Evolutionary conservation across 306 rosid species (phyloP).

Genomic region (Prunus kanzakura): DNA sequence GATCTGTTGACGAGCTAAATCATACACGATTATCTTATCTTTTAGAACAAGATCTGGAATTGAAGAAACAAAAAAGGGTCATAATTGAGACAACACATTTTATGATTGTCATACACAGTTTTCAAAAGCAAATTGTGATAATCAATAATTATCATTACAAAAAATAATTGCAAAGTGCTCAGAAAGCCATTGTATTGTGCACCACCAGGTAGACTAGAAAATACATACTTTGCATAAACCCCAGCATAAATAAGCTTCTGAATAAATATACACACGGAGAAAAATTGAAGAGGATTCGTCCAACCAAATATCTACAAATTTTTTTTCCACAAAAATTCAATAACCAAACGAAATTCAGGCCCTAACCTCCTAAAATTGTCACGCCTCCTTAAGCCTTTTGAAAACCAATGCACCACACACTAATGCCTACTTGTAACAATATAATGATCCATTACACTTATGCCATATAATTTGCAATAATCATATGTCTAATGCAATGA

Average conservation of each 20-base stretch:
- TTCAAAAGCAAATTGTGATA: background rate
- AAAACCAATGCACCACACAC: slow-evolving; percentile 86
- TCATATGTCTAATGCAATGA: background rate
- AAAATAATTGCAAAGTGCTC: background rate
- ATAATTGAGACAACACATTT: background rate
- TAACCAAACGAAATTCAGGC: background rate
- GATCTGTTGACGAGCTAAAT: slow-evolving; percentile 67
- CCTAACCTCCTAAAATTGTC: slow-evolving; percentile 89
- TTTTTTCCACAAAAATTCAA: background rate
- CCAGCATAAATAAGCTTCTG: background rate
- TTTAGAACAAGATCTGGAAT: slow-evolving; percentile 77
- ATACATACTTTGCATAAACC: background rate
- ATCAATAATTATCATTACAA: background rate
- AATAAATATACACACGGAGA: too few species aligned
- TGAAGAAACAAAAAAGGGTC: slow-evolving; percentile 13
- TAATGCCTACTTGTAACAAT: slow-evolving; percentile 55
- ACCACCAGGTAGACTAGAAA: background rate
- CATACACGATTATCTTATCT: slow-evolving; percentile 83
- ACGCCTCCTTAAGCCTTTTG: slow-evolving; percentile 69
- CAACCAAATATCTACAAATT: background rate
- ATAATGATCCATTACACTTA: slow-evolving; percentile 16
- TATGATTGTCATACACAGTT: background rate
- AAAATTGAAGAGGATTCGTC: background rate
- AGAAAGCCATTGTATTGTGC: background rate
- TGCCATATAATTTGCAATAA: slow-evolving; percentile 22